phyloP scores from a whole-genome alignment of 1,284 basidiomycete genomes.

The Vanrija sp. region DNA sequence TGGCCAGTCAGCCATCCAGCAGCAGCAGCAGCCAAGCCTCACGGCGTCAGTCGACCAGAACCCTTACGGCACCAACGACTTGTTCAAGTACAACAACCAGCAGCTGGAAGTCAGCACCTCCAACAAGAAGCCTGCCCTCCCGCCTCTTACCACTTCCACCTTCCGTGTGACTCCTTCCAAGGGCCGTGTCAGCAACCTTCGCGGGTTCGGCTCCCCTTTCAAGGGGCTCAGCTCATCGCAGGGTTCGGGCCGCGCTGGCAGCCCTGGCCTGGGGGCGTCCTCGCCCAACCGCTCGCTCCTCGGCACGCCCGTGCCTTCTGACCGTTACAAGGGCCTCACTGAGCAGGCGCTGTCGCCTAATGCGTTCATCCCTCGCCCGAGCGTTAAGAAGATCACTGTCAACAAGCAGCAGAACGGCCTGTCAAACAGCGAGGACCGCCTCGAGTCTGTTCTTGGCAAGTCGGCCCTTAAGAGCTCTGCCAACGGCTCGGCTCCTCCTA shows the following conservation, averaged over 20 bases:
- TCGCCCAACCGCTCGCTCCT: conserved; percentile 25
- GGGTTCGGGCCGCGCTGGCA: conserved; percentile 17
- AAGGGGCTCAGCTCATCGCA: conserved; percentile 26
- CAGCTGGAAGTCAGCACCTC: conserved; percentile 42
- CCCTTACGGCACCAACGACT: conserved; percentile 75
- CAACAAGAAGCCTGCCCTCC: conserved; percentile 50
- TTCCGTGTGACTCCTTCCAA: conserved; percentile 47
- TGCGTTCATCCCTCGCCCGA: conserved; percentile 68
- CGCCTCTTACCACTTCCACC: conserved; percentile 49
- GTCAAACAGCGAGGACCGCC: conserved; percentile 32
- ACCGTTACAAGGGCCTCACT: conserved; percentile 55
- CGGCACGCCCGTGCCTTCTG: conserved; percentile 33
- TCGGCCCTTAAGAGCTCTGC: conserved; percentile 41
- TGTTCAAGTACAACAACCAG: conserved; percentile 51
- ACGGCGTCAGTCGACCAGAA: conserved; percentile 80
- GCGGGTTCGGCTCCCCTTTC: conserved; percentile 51
- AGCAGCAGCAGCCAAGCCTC: conserved; percentile 52
- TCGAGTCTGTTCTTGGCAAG: conserved; percentile 45
- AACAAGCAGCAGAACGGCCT: conserved; percentile 55
- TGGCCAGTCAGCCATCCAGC: conserved; percentile 33
- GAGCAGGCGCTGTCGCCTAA: conserved; percentile 55
- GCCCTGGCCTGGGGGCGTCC: conserved; percentile 34
- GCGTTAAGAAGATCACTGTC: conserved; percentile 90
- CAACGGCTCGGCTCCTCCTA: conserved; percentile 41
- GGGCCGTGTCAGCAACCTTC: conserved; percentile 50